Conservation (phyloP, 345 rosid species). For the Crucihimalaya himalaica region DNA sequence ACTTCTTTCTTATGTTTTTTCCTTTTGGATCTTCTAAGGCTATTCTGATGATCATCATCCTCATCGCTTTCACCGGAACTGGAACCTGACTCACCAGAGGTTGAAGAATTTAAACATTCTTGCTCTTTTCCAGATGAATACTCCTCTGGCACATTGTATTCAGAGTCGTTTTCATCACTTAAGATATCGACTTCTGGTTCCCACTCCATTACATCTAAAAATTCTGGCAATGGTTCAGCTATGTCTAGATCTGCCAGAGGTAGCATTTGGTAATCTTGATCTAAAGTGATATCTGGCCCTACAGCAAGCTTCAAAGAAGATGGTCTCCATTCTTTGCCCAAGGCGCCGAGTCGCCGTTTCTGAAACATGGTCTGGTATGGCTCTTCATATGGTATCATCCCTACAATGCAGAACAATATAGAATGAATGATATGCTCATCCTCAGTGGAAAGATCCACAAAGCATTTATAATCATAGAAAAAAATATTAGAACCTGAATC, state of each 20-base stretch:
- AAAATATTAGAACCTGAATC: slow-evolving; percentile 73
- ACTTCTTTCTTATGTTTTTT: slow-evolving; percentile 72
- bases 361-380: slow-evolving; percentile 98
- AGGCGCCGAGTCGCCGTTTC: slow-evolving; percentile 83
- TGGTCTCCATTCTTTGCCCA: slow-evolving; percentile 93
- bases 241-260: slow-evolving; percentile 90
- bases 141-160: slow-evolving; percentile 87
- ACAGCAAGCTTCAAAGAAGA: slow-evolving; percentile 68
- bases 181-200: slow-evolving; percentile 78
- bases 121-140: slow-evolving; percentile 69
- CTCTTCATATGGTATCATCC: slow-evolving; percentile 91
- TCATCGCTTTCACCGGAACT: slow-evolving; percentile 63
- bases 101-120: slow-evolving; percentile 63
- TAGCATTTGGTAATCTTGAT: slow-evolving; percentile 76
- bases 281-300: slow-evolving; percentile 89
- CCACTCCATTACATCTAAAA: slow-evolving; percentile 86
- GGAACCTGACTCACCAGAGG: slow-evolving; percentile 64
- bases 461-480: slow-evolving; percentile 14
- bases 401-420: slow-evolving; percentile 48
- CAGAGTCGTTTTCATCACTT: slow-evolving; percentile 94
- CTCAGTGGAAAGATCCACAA: slow-evolving; percentile 24
- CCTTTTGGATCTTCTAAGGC: slow-evolving; percentile 70
- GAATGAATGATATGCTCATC: slow-evolving; percentile 20
- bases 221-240: slow-evolving; percentile 81
- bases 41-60: slow-evolving; percentile 60